Conservation (phyloP, 805 yeast genomes). For the Myxozyma geophila region DNA sequence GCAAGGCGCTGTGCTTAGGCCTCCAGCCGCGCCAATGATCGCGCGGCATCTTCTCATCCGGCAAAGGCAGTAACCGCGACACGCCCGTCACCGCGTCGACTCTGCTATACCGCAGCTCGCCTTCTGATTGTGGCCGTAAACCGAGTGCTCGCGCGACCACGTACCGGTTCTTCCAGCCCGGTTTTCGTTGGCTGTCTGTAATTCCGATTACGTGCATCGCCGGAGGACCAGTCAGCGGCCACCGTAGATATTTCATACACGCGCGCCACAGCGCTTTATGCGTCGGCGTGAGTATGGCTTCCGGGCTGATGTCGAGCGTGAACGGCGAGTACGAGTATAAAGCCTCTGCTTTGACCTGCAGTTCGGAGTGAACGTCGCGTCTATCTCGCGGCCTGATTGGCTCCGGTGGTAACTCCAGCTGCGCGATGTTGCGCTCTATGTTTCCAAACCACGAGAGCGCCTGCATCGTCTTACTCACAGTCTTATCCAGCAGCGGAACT, state of each 20-base stretch:
- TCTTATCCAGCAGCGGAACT: not conserved
- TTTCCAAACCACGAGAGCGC: constrained; percentile 19
- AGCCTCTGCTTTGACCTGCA: not conserved
- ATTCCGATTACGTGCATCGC: not conserved
- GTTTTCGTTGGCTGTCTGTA: not conserved
- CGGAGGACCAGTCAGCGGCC: constrained; percentile 10
- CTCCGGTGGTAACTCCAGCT: not conserved
- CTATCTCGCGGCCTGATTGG: not conserved
- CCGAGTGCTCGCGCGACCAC: constrained; percentile 13
- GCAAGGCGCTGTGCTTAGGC: constrained; percentile 1
- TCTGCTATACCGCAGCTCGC: constrained; percentile 2
- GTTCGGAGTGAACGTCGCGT: not conserved
- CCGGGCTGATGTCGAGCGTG: not conserved
- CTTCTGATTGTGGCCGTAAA: not conserved
- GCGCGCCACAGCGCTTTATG: constrained; percentile 20
- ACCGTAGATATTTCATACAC: constrained; percentile 13
- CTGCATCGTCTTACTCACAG: constrained; percentile 2
- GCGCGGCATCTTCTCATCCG: constrained; percentile 6
- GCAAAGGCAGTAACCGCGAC: constrained; percentile 2
- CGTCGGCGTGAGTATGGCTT: not conserved
- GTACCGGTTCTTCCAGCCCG: constrained; percentile 9
- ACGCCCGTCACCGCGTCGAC: not conserved
- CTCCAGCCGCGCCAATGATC: constrained; percentile 11
- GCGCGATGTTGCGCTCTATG: not conserved
- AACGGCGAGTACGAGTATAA: constrained; percentile 18